Conservation (phyloP, 1,284 basidiomycete species). For the Leccinum olivaceoglutinosum region DNA sequence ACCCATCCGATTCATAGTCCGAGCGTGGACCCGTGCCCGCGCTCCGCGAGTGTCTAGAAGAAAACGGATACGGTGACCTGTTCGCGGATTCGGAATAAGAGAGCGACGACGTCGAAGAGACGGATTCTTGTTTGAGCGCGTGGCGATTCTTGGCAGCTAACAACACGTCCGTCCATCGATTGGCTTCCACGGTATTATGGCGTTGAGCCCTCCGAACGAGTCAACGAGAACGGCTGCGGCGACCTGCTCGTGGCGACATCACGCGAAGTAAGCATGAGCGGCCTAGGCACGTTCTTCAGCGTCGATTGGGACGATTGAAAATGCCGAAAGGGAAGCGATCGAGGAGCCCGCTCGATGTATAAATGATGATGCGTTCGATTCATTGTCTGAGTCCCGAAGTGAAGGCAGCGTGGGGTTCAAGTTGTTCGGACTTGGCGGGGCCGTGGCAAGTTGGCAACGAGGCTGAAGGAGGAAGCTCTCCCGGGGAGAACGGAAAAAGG, state of each 20-base stretch:
- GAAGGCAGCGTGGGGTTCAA: slow-evolving; percentile 18
- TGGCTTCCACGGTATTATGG: slow-evolving; percentile 28
- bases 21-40: slow-evolving; percentile 30
- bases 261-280: slow-evolving; percentile 49
- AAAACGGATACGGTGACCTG: slow-evolving; percentile 14
- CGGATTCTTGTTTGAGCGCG: slow-evolving; percentile 43
- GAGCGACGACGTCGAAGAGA: slow-evolving; percentile 59
- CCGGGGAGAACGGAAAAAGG: slow-evolving; percentile 52
- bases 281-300: slow-evolving; percentile 45
- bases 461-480: slow-evolving; percentile 46
- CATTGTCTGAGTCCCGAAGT: slow-evolving; percentile 30
- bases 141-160: slow-evolving; percentile 32
- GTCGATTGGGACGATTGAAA: slow-evolving; percentile 26
- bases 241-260: slow-evolving; percentile 36
- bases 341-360: slow-evolving; percentile 34
- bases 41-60: slow-evolving; percentile 12
- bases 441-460: slow-evolving; percentile 28
- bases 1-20: slow-evolving; percentile 50
- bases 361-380: slow-evolving; percentile 18
- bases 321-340: slow-evolving; percentile 41
- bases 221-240: slow-evolving; percentile 5
- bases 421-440: slow-evolving; percentile 37
- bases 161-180: slow-evolving; percentile 45
- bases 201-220: slow-evolving; percentile 37
- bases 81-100: slow-evolving; percentile 45